Base-by-base conservation (phyloP, 495 filamentous ascomycete species). In the Elasticomyces elasticus region DNA sequence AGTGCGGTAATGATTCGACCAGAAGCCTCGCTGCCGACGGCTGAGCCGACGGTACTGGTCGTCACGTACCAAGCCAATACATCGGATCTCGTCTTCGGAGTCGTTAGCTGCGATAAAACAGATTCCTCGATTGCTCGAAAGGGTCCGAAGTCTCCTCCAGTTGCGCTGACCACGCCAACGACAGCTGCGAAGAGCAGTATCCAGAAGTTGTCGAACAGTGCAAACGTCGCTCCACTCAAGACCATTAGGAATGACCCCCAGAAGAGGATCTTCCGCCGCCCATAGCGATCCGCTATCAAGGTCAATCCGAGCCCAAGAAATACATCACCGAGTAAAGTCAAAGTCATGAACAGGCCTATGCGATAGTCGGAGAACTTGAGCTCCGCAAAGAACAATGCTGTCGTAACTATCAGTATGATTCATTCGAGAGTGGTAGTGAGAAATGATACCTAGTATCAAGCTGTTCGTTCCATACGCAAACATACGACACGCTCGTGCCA, bases 311-410 rank as follows among this genome's bases (percentile, higher is more conserved):
- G 80, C 48, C 86, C 87, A 52, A 94, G 83, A 24, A 81, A 58
- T 1, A 86, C 83, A 71, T 95, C 89, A 25, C 89, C 88, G 17
- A 86, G 69, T 49, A 94, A 69, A 0, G 89, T 95, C 44, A 91
- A 68, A 2, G 85, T 89, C 87, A 95, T 95, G 66, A 95, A 92
- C 22, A 89, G 72, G 15, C 89, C 89, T 40, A 86, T 89, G n/a
- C 72, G 72, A n/a, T 79, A 73, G 60, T 87, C 80, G 0, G 84
- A 76, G 57, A 83, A 78, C 11, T 72, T 73, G 20, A 92, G 68
- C 5, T 78, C 77, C 0, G 78, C 78, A 42, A 94, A 75, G 62
- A 85, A 82, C 3, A 78, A 77, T 9, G 81, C 87, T 25, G 24
- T 28, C 2, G 1, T 11, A 10, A 1, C 44, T 33, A 42, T 52